Conservation (phyloP, 768 basidiomycete genomes). For the Myochromella boudieri region DNA sequence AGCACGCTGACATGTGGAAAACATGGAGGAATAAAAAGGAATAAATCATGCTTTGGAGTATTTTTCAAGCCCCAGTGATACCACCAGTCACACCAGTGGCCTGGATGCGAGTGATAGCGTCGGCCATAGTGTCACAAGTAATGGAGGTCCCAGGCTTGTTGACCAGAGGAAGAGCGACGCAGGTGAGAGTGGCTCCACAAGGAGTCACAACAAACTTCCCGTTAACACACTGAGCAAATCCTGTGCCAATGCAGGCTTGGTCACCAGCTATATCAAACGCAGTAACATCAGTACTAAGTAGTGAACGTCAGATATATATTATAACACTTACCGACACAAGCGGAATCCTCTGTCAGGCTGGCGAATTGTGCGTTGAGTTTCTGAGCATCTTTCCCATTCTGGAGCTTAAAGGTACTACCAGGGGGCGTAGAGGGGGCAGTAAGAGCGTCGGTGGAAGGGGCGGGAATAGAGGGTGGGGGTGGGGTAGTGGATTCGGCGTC, state of each 20-base stretch:
- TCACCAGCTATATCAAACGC: slow-evolving; percentile 35
- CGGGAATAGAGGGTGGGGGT: slow-evolving; percentile 16
- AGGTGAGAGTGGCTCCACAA: slow-evolving; percentile 38
- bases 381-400: slow-evolving; percentile 53
- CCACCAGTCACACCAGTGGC: slow-evolving; percentile 43
- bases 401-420: slow-evolving; percentile 31
- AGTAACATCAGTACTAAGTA: slow-evolving; percentile 3
- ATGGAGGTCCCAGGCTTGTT: slow-evolving; percentile 52
- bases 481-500: slow-evolving; percentile 10
- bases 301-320: background rate
- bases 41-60: background rate
- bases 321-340: slow-evolving; percentile 37
- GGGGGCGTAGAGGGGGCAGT: slow-evolving; percentile 13
- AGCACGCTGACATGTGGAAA: background rate
- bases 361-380: slow-evolving; percentile 52
- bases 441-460: slow-evolving; percentile 3
- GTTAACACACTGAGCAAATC: slow-evolving; percentile 53
- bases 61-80: slow-evolving; percentile 31
- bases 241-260: slow-evolving; percentile 42
- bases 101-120: slow-evolving; percentile 42
- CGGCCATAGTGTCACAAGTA: slow-evolving; percentile 47
- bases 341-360: slow-evolving; percentile 39
- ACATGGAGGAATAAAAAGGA: slow-evolving; percentile 12
- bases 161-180: slow-evolving; percentile 55
- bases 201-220: slow-evolving; percentile 41